phyloP scores from a whole-genome alignment of 148 eudicot species.

The Dysphania ambrosioides region DNA sequence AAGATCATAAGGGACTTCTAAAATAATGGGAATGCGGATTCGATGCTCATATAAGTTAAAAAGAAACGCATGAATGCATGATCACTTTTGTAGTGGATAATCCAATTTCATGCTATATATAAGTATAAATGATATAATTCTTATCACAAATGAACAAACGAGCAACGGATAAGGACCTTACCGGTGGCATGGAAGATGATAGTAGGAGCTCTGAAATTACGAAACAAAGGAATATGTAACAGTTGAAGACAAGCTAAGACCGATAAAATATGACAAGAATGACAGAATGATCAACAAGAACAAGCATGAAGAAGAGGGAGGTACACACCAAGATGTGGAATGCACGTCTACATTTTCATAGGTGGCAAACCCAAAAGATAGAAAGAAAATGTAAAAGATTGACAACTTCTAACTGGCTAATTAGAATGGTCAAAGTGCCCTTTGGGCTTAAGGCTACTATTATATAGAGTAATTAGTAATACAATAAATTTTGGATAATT shows the following conservation, averaged over 20 bases:
- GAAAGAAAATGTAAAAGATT: not conserved
- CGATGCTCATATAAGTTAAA: too few species aligned
- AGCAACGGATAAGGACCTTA: not conserved
- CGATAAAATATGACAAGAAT: not conserved
- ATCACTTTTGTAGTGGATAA: too few species aligned
- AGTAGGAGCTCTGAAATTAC: too few species aligned
- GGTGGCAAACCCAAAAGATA: not conserved
- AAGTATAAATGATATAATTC: too few species aligned
- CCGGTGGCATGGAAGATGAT: constrained; percentile 17
- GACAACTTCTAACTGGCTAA: not conserved
- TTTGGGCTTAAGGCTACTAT: not conserved
- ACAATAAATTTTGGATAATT: too few species aligned
- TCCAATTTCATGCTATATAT: too few species aligned
- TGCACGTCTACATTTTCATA: constrained; percentile 6
- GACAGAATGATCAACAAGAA: not conserved
- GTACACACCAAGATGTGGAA: constrained; percentile 4
- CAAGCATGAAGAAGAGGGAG: not conserved
- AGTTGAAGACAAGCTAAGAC: not conserved
- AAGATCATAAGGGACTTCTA: too few species aligned
- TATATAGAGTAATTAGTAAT: too few species aligned
- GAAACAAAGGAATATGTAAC: not conserved
- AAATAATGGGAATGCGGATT: too few species aligned
- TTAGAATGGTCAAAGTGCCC: not conserved
- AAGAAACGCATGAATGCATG: too few species aligned
- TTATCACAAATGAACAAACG: not conserved